Evolutionary conservation across 106 monocot species (phyloP).

Genomic region (Allium sativum): DNA sequence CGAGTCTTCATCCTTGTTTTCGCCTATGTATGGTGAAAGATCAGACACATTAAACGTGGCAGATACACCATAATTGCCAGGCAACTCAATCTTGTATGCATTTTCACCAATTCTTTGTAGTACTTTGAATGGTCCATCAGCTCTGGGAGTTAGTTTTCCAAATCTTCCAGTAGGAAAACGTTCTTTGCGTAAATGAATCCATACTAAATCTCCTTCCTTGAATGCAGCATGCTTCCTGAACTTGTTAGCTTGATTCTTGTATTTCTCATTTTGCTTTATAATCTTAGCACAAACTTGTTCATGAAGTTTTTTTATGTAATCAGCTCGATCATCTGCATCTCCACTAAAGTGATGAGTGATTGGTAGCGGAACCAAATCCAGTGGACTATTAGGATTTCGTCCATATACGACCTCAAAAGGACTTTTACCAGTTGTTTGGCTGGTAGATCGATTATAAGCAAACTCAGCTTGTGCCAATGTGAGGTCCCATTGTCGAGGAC

Average conservation of each 20-base stretch:
- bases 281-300: background rate
- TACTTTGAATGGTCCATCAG: slow-evolving; percentile 1
- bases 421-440: background rate
- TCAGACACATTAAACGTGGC: background rate
- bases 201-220: slow-evolving; percentile 5
- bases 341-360: background rate
- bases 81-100: slow-evolving; percentile 2
- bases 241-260: slow-evolving; percentile 1
- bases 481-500: slow-evolving; percentile 3
- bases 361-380: slow-evolving; percentile 1
- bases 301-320: slow-evolving; percentile 1
- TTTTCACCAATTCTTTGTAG: background rate
- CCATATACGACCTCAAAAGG: background rate
- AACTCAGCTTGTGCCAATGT: slow-evolving; percentile 6
- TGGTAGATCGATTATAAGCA: background rate
- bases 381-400: background rate
- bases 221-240: background rate
- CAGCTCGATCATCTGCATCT: background rate
- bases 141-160: background rate
- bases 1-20: background rate
- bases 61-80: background rate
- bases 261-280: slow-evolving; percentile 3
- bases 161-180: background rate
- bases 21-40: background rate
- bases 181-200: slow-evolving; percentile 3